phyloP scores from a whole-genome alignment of 2,329 filamentous ascomycete genomes.

The Nakataea oryzae region DNA sequence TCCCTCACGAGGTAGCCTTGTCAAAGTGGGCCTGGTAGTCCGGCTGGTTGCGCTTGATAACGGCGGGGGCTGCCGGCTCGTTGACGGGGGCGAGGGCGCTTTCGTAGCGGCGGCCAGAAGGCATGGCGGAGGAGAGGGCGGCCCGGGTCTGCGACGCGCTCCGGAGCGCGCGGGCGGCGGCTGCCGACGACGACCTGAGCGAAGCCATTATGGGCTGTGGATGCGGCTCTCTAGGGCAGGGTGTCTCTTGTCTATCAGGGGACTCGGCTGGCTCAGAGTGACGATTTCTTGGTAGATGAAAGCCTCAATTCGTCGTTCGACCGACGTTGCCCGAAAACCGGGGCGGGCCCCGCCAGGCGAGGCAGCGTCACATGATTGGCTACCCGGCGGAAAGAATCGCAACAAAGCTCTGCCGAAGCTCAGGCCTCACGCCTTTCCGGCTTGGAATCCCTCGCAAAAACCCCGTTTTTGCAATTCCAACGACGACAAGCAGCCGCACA shows the following conservation, averaged over 20 bases:
- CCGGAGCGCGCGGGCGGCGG: slow-evolving; percentile 41
- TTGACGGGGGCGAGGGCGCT: slow-evolving; percentile 35
- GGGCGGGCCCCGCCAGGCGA: neutral
- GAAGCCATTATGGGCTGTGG: slow-evolving; percentile 50
- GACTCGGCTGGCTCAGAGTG: neutral
- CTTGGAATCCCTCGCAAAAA: slow-evolving; percentile 5
- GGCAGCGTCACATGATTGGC: slow-evolving; percentile 12
- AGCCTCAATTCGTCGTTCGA: neutral
- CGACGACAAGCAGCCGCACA: slow-evolving; percentile 3
- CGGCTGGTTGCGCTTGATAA: slow-evolving; percentile 51
- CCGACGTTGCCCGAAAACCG: neutral
- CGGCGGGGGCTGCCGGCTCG: slow-evolving; percentile 23
- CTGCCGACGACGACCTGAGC: slow-evolving; percentile 45
- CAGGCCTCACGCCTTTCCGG: neutral
- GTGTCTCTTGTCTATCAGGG: slow-evolving; percentile 4
- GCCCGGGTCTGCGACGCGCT: slow-evolving; percentile 25
- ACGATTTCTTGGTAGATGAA: neutral
- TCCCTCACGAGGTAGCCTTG: slow-evolving; percentile 80
- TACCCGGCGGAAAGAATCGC: slow-evolving; percentile 21
- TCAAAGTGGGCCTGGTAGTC: slow-evolving; percentile 76
- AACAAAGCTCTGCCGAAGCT: slow-evolving; percentile 14
- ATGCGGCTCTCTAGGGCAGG: neutral
- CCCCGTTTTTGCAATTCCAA: slow-evolving; percentile 1
- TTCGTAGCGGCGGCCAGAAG: slow-evolving; percentile 42
- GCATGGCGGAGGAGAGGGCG: slow-evolving; percentile 18